phyloP scores from a whole-genome alignment of 805 yeast genomes.

The Starmerella vaccinii region DNA sequence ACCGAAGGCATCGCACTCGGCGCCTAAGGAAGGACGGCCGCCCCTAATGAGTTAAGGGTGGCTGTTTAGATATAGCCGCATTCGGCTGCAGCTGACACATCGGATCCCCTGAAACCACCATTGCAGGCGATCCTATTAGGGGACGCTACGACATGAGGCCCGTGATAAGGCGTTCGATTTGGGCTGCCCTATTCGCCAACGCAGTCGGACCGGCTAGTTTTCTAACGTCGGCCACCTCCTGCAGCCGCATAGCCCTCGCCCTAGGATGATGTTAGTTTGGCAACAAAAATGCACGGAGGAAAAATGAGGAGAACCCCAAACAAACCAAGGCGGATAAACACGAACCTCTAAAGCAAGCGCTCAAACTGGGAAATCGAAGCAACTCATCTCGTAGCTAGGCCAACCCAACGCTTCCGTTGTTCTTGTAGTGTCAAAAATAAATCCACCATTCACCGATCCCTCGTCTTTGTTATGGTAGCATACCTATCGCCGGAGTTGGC shows the following conservation, averaged over 20 bases:
- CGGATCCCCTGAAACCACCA: neutral
- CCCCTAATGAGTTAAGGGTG: slow-evolving; percentile 1
- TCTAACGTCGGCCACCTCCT: slow-evolving; percentile 5
- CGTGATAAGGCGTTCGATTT: slow-evolving; percentile 1
- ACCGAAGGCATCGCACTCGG: neutral
- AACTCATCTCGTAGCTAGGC: neutral
- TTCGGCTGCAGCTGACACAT: slow-evolving; percentile 6
- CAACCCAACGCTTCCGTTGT: neutral
- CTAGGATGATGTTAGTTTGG: neutral
- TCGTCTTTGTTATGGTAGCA: slow-evolving; percentile 19
- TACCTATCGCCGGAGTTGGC: slow-evolving; percentile 17
- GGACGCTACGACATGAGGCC: neutral
- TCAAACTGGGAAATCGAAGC: too few species aligned
- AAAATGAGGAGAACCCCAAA: neutral
- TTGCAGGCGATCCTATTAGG: neutral
- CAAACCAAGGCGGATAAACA: neutral
- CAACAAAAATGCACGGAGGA: neutral
- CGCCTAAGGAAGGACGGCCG: neutral
- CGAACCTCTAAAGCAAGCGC: too few species aligned
- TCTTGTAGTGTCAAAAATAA: neutral
- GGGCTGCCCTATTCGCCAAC: slow-evolving; percentile 5
- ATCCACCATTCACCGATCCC: neutral
- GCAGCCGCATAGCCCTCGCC: slow-evolving; percentile 7
- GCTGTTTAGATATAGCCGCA: slow-evolving; percentile 17
- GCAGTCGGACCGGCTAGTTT: neutral